phyloP scores from a whole-genome alignment of 2,329 filamentous ascomycete genomes.

The Periconia digitata region DNA sequence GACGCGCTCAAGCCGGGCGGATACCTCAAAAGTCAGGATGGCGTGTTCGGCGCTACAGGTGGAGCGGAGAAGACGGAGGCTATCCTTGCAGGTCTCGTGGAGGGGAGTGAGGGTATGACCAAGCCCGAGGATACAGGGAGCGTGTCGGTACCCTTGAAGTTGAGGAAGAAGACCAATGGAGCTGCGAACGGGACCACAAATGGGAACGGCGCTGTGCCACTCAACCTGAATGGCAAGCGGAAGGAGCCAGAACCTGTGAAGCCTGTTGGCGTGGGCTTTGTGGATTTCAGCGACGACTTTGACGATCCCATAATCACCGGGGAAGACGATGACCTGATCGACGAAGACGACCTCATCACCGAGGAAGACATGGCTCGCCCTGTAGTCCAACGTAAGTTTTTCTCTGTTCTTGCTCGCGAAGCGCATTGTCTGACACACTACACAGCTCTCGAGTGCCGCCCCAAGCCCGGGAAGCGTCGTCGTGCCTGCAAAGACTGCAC shows the following conservation, averaged over 20 bases:
- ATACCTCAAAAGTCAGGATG: constrained; percentile 69
- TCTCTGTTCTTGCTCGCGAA: not conserved
- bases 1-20: constrained; percentile 70
- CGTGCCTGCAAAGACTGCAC: constrained; percentile 98
- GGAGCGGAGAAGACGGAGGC: constrained; percentile 69
- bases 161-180: constrained; percentile 61
- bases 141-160: constrained; percentile 63
- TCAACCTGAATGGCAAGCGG: constrained; percentile 45
- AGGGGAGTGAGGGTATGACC: constrained; percentile 65
- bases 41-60: constrained; percentile 52
- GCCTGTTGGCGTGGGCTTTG: constrained; percentile 43
- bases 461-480: constrained; percentile 83
- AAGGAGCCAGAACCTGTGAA: constrained; percentile 44
- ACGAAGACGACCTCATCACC: constrained; percentile 83
- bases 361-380: constrained; percentile 80
- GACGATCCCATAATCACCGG: constrained; percentile 54
- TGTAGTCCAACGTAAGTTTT: constrained; percentile 74
- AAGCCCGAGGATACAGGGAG: constrained; percentile 67
- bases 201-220: constrained; percentile 30
- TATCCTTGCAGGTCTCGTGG: constrained; percentile 77
- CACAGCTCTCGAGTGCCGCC: constrained; percentile 79
- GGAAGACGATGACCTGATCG: constrained; percentile 81
- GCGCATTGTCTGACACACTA: constrained; percentile 9
- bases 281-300: constrained; percentile 68
- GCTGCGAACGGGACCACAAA: constrained; percentile 22